phyloP scores from a whole-genome alignment of 2,329 filamentous ascomycete genomes.

The Pezicula neosporulosa region DNA sequence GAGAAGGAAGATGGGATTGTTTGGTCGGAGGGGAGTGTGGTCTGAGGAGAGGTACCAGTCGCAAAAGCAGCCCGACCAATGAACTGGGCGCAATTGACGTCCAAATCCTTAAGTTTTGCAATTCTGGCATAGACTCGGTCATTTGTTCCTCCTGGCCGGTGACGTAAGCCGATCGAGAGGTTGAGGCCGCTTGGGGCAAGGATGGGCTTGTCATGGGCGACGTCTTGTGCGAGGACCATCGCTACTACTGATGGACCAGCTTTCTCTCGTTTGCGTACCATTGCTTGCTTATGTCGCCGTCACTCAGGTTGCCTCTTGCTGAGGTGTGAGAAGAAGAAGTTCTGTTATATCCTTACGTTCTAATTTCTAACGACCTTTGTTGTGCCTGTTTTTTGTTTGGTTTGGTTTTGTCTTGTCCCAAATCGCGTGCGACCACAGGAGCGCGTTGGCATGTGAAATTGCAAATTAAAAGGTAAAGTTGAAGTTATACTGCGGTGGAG shows the following conservation, averaged over 20 bases:
- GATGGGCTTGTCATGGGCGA: too few relatives aligned
- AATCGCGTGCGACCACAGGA: neutral
- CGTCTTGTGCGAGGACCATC: too few relatives aligned
- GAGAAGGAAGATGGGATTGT: neutral
- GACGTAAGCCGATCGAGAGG: neutral
- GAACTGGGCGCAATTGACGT: neutral
- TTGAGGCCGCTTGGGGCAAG: too few relatives aligned
- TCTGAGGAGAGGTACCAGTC: neutral
- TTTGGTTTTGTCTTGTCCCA: neutral
- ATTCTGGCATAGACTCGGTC: neutral
- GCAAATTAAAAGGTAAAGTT: neutral
- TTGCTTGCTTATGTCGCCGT: too few relatives aligned
- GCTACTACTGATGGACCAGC: too few relatives aligned
- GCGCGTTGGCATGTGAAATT: constrained; percentile 1
- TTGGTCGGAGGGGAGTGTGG: neutral
- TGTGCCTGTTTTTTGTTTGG: neutral
- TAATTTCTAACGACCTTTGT: neutral
- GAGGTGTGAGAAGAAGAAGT: too few relatives aligned
- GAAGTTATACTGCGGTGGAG: neutral
- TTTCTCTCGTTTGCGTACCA: too few relatives aligned
- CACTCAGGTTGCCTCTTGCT: too few relatives aligned
- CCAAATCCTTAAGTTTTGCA: too few relatives aligned
- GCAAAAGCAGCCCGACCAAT: neutral
- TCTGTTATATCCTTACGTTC: too few relatives aligned
- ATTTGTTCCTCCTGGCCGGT: neutral